A percentile compares a stretch with the other conserved stretches of the same genome.
These are phyloP conservation scores for Lunasporangiospora selenospora DNA, from an alignment of 192 early-diverging fungal species.

Conservation along the genomic window DNA sequence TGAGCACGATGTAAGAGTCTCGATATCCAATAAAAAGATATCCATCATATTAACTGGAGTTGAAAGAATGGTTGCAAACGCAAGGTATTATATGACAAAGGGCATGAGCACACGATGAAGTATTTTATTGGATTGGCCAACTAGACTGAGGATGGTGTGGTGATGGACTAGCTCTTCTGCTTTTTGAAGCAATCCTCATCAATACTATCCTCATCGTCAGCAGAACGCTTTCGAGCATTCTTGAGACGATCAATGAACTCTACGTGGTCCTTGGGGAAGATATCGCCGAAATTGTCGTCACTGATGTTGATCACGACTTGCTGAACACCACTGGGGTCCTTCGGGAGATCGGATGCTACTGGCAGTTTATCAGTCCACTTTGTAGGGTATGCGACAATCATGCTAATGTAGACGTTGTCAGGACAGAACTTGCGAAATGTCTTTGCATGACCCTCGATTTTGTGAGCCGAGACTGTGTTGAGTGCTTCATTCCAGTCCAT, in stretches of 20 bases:
- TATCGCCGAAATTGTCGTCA: background rate
- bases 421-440: conserved; percentile 13
- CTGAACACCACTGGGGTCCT: conserved; percentile 6
- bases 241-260: conserved; percentile 15
- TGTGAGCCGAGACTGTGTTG: background rate
- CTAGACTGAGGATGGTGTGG: too few relatives aligned
- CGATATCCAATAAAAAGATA: too few relatives aligned
- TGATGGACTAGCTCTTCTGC: too few relatives aligned
- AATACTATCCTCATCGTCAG: conserved; percentile 14
- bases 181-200: conserved; percentile 10
- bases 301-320: conserved; percentile 11
- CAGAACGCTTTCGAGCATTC: conserved; percentile 7
- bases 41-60: too few relatives aligned
- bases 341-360: conserved; percentile 1
- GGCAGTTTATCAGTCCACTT: background rate
- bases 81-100: too few relatives aligned
- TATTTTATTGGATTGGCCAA: too few relatives aligned
- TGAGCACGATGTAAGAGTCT: too few relatives aligned
- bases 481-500: conserved; percentile 1
- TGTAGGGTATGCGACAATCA: conserved; percentile 13
- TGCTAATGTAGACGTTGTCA: conserved; percentile 21
- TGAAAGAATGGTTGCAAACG: too few relatives aligned
- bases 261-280: conserved; percentile 9
- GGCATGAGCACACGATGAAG: too few relatives aligned
- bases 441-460: conserved; percentile 13